These are phyloP conservation scores for Cercospora sesami DNA, from an alignment of 2,329 filamentous ascomycete species.

Conservation along the genomic window DNA sequence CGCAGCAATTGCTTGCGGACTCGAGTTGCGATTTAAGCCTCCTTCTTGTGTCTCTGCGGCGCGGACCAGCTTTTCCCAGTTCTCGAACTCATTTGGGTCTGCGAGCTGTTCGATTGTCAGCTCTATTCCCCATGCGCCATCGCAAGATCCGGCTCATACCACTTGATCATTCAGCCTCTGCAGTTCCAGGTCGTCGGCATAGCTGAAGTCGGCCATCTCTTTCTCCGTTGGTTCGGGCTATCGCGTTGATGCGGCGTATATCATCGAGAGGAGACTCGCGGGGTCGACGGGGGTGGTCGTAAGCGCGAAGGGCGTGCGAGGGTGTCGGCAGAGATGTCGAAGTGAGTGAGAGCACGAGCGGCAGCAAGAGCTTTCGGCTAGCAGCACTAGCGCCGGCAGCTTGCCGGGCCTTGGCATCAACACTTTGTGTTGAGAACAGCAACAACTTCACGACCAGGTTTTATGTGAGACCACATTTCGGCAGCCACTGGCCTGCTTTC, in stretches of 20 bases:
- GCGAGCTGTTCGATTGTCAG: slow-evolving; percentile 48
- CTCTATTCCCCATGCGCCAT: not conserved
- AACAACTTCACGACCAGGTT: not conserved
- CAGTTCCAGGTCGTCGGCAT: slow-evolving; percentile 36
- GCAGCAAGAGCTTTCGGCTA: slow-evolving; percentile 4
- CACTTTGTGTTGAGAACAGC: not conserved
- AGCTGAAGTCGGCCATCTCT: slow-evolving; percentile 38
- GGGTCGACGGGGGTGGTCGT: not conserved
- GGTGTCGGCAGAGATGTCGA: not conserved
- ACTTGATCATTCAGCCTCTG: slow-evolving; percentile 36
- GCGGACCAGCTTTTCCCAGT: slow-evolving; percentile 89
- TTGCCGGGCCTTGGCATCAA: slow-evolving; percentile 1
- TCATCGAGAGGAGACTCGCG: slow-evolving; percentile 7
- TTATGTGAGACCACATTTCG: not conserved
- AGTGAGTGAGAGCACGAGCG: not conserved
- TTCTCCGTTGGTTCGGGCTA: not conserved
- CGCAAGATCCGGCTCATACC: slow-evolving; percentile 21
- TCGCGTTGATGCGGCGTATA: not conserved
- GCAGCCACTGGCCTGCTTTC: not conserved
- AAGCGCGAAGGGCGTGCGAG: not conserved
- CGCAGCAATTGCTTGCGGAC: slow-evolving; percentile 84
- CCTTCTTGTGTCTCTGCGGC: slow-evolving; percentile 83
- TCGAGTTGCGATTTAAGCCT: slow-evolving; percentile 94
- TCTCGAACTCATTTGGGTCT: slow-evolving; percentile 88
- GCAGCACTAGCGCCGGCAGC: slow-evolving; percentile 6